A percentile compares a stretch with the other conserved stretches of the same genome.
Evolutionary conservation across 2,329 filamentous ascomycete genomes (phyloP).

Genomic region (Zymoseptoria brevis): DNA sequence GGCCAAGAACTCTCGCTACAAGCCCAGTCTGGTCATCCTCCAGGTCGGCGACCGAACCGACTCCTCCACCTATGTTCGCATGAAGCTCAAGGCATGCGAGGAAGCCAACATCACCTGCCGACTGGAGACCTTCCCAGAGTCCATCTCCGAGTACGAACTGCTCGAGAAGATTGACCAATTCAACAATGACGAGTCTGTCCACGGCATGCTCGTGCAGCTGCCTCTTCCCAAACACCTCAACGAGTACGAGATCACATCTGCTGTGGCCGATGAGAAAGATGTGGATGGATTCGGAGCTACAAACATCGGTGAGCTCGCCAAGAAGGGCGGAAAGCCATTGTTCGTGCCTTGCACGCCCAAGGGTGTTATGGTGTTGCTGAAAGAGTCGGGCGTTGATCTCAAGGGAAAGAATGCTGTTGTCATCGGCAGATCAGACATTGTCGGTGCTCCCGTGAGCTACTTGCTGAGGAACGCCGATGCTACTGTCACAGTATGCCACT

Average conservation of each 20-base stretch:
- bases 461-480: constrained; percentile 91
- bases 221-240: constrained; percentile 83
- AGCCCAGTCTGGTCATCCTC: constrained; percentile 85
- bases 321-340: constrained; percentile 79
- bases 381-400: constrained; percentile 74
- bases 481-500: constrained; percentile 94
- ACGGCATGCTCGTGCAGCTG: constrained; percentile 90
- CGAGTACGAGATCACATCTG: constrained; percentile 82
- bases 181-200: constrained; percentile 79
- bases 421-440: constrained; percentile 90
- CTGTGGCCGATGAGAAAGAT: constrained; percentile 89
- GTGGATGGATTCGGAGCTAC: constrained; percentile 91
- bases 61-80: constrained; percentile 91
- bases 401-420: constrained; percentile 91
- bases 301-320: constrained; percentile 95
- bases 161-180: constrained; percentile 70
- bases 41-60: constrained; percentile 94
- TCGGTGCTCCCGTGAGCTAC: constrained; percentile 93
- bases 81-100: constrained; percentile 95
- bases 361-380: constrained; percentile 87
- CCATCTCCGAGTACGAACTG: constrained; percentile 76
- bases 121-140: constrained; percentile 72
- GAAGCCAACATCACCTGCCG: constrained; percentile 92
- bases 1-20: constrained; percentile 74
- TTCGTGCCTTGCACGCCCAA: constrained; percentile 96